Base-by-base conservation (phyloP, 768 basidiomycete species). In the Boletus insuetus region DNA sequence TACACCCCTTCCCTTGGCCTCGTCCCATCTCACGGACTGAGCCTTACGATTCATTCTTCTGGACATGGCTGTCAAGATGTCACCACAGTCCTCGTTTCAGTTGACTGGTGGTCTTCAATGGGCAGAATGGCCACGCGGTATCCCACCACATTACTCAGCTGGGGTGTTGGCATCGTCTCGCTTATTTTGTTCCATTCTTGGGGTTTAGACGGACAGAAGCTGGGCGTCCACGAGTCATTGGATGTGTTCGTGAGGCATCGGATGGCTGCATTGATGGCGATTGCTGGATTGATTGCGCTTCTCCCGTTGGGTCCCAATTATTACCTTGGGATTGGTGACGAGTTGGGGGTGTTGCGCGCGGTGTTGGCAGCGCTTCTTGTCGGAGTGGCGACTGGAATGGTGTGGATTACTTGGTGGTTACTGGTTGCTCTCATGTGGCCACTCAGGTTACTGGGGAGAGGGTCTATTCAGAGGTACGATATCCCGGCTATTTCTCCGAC, bases 91-190 rank as follows among this genome's bases (percentile, higher is more conserved):
- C 61, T 67, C 3, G 65, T 96, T n/a, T 70, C 72, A 14, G 65
- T 96, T 8, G 90, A 94, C 65, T 84, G 85, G 83, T 75, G 77
- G 69, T 76, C 81, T 11, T 91, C 87, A 2, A 54, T 91, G 7
- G 91, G 90, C 3, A 78, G 88, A 37, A 79, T 83, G 68, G 83
- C 85, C 2, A 74, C 84, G 17, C 78, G 96, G 22, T 98, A 92
- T 72, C 80, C 87, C 45, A 86, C 83, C 32, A 84, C 85, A 3
- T 62, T 90, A 0, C 74, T 86, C 4, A 80, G 81, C 26, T 97
- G 94, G 88, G 77, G 84, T 3, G 73, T 87, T 3, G 92, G 89
- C 5, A 70, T 91, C n/a, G 81, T 84, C 2, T 75, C 80, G 5
- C 60, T 89, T 16, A 63, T 86, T 0, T 51, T 89, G 20, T 85